Evolutionary conservation across 306 rosid genomes (phyloP).

Genomic region (Oxytropis ochrocephala): DNA sequence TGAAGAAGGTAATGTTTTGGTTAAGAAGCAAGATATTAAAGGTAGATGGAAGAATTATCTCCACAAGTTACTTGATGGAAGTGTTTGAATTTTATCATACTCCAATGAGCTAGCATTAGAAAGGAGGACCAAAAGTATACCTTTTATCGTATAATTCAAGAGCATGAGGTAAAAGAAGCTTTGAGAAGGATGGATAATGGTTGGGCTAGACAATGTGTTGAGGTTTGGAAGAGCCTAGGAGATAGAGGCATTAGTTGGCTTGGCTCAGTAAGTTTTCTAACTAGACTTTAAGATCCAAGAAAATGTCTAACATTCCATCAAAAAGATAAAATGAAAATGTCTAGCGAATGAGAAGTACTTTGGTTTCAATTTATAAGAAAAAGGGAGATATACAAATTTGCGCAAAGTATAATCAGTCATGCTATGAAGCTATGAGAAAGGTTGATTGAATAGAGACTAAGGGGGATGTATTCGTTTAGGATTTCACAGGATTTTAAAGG

Average conservation of each 20-base stretch:
- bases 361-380: no score
- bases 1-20: background rate
- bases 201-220: background rate
- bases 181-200: background rate
- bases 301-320: background rate
- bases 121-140: no score
- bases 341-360: background rate
- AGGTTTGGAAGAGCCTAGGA: background rate
- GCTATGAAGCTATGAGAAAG: background rate
- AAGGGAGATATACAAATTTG: background rate
- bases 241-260: background rate
- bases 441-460: background rate
- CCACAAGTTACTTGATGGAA: background rate
- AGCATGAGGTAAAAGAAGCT: background rate
- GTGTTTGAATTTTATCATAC: background rate
- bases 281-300: background rate
- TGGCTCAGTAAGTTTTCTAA: background rate
- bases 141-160: no score
- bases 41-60: background rate
- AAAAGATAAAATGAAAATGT: background rate
- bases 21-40: background rate
- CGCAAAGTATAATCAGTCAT: background rate
- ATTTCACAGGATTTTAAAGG: no score
- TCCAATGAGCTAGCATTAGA: background rate
- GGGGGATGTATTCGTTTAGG: no score